Evolutionary conservation across 345 rosid species (phyloP).

Genomic region (Orychophragmus violaceus): DNA sequence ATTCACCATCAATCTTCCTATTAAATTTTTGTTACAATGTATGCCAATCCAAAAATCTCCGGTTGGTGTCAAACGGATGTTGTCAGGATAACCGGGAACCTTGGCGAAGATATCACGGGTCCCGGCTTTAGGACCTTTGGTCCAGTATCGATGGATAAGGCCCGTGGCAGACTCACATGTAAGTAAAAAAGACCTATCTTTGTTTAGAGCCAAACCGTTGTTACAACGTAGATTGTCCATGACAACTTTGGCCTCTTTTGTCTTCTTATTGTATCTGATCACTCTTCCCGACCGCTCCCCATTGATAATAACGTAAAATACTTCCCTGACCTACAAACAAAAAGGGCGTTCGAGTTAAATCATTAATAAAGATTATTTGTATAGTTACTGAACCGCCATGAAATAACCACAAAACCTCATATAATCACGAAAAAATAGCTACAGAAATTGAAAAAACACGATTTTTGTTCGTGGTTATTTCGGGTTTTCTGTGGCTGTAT

Average conservation of each 20-base stretch:
- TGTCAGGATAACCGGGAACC: conserved; percentile 8
- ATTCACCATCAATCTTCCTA: conserved; percentile 22
- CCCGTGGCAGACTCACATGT: conserved; percentile 36
- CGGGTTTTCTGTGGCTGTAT: too few species aligned
- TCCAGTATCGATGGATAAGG: conserved; percentile 37
- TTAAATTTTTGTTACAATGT: not conserved
- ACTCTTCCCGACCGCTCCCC: conserved; percentile 9
- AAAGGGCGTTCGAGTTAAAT: not conserved
- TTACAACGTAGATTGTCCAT: conserved; percentile 38
- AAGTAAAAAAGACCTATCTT: conserved; percentile 43
- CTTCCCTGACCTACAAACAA: not conserved
- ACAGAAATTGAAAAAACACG: too few species aligned
- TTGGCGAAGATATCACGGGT: conserved; percentile 5
- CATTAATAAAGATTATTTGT: too few species aligned
- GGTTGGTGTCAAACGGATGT: not conserved
- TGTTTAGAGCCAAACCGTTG: conserved; percentile 60
- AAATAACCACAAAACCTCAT: too few species aligned
- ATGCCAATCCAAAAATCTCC: conserved; percentile 20
- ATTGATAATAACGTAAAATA: not conserved
- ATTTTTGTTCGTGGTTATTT: too few species aligned
- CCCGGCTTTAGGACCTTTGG: conserved; percentile 31
- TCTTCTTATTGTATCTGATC: conserved; percentile 9
- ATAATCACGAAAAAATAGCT: too few species aligned
- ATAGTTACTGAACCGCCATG: too few species aligned
- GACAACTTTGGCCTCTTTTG: too few species aligned